Conservation (phyloP, 352 stramenopile species). For the Phytopythium litorale region DNA sequence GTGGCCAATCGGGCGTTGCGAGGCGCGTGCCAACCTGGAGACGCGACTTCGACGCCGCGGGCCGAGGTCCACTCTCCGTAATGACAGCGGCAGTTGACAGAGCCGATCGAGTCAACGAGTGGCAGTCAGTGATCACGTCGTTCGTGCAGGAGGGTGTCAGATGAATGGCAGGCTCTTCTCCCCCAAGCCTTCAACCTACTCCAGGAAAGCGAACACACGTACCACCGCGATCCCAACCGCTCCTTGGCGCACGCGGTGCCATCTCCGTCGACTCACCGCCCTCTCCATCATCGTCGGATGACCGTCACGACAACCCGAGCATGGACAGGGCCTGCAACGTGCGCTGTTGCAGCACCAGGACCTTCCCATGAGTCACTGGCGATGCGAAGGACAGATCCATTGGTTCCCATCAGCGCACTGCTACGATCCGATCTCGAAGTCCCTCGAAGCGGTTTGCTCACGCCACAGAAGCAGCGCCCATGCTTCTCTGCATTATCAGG, state of each 20-base stretch:
- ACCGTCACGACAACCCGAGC: background rate
- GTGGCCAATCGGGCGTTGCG: background rate
- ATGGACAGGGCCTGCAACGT: background rate
- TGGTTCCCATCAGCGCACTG: no score
- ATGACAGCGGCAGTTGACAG: background rate
- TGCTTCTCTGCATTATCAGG: background rate
- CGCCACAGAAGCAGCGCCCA: no score
- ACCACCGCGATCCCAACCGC: background rate
- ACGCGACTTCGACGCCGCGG: no score
- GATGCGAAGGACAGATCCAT: no score
- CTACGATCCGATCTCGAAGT: no score
- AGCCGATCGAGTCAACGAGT: background rate
- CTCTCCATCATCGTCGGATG: background rate
- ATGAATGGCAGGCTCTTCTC: background rate
- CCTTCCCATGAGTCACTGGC: no score
- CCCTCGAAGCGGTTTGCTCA: no score
- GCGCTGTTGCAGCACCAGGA: background rate
- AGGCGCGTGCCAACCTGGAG: background rate
- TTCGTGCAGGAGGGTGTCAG: background rate
- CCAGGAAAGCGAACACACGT: no score
- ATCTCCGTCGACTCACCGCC: background rate
- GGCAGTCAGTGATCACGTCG: background rate
- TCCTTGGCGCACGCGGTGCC: background rate
- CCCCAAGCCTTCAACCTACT: no score
- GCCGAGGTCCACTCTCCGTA: background rate